Base-by-base conservation (phyloP, 2,329 filamentous ascomycete genomes). In the Blastomyces gilchristii region DNA sequence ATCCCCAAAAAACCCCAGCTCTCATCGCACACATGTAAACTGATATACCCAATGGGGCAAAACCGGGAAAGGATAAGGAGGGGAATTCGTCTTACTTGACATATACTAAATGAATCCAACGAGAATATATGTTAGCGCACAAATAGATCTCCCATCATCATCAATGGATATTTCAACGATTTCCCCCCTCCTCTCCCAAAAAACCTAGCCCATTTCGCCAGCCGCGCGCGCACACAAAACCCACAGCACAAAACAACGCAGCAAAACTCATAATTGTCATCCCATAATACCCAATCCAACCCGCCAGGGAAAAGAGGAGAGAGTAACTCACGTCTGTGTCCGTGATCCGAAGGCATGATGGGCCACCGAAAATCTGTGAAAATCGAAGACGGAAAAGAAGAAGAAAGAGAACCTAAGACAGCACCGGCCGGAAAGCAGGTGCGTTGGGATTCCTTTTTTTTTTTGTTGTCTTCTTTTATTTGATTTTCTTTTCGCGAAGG, bases 341-440 rank as follows among this genome's bases (percentile, higher is more conserved):
- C 89, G 78, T 87, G 83, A 86, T 90, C 88, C 77, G 89, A 87
- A 88, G 88, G 85, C 89, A 94, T 94, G 80, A 85, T 91, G 87
- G 60, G 60, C 57, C 14, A 45, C 43, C 57, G 57, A 58, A 58
- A 31, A 25, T 47, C 49, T 62, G 39, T 47, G 22, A 53, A 34
- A n/a, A 49, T 25, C 47, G 3, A 14, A 25, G n/a, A 25, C 11
- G 37, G 57, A 62, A 34, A 81, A 80, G 45, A 11, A 25, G 9
- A 31, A 52, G 49, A 52, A 58, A 53, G 60, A 57, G 45, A 60
- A 37, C 41, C 12, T 47, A 56, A 12, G 16, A 41, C 34, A 63
- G 50, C 54, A 45, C 61, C 50, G 11, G 45, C 16, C 43, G 54
- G 25, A 22, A 43, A 22, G 5, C 28, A 58, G 11, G 61, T 28